A percentile compares a stretch with the other conserved stretches of the same genome.
Conservation (phyloP, 2,329 filamentous ascomycete species). For the Pseudogymnoascus sp. region DNA sequence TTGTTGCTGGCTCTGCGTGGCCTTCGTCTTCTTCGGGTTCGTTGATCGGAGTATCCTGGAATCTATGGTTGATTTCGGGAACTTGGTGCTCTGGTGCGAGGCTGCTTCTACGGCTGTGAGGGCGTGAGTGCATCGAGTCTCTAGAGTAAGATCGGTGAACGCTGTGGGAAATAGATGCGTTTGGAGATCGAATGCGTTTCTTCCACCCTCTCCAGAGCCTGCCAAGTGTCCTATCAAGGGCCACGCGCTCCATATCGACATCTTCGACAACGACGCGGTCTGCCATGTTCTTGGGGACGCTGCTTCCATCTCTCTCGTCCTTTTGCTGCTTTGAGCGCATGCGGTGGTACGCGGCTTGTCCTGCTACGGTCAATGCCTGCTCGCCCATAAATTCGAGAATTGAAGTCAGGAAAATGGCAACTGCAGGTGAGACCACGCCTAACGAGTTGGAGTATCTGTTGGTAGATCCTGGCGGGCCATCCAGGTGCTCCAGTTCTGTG, state of each 20-base stretch:
- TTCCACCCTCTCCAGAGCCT: conserved; percentile 93
- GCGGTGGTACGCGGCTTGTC: conserved; percentile 71
- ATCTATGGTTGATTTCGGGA: conserved; percentile 30
- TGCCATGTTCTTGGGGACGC: conserved; percentile 38
- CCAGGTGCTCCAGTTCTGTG: conserved; percentile 69
- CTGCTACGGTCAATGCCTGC: conserved; percentile 77
- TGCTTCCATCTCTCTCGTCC: conserved; percentile 44
- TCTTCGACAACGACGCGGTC: conserved; percentile 79
- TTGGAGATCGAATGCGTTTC: conserved; percentile 62
- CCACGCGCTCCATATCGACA: conserved; percentile 84
- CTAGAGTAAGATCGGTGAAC: conserved; percentile 39
- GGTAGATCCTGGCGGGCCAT: conserved; percentile 47
- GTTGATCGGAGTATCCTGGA: conserved; percentile 20
- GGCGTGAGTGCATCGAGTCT: conserved; percentile 32
- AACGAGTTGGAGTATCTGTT: conserved; percentile 42
- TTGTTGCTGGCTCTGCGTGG: conserved; percentile 13
- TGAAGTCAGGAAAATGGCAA: conserved; percentile 92
- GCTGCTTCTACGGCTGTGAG: conserved; percentile 29
- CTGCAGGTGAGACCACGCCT: conserved; percentile 74
- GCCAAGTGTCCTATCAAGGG: conserved; percentile 79
- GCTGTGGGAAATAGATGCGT: conserved; percentile 35
- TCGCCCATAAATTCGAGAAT: conserved; percentile 92
- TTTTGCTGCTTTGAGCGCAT: conserved; percentile 51
- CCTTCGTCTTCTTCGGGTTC: conserved; percentile 11
- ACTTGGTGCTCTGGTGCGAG: conserved; percentile 31